Conservation (phyloP, 2,329 filamentous ascomycete species). For the Aspergillus hiratsukae region DNA sequence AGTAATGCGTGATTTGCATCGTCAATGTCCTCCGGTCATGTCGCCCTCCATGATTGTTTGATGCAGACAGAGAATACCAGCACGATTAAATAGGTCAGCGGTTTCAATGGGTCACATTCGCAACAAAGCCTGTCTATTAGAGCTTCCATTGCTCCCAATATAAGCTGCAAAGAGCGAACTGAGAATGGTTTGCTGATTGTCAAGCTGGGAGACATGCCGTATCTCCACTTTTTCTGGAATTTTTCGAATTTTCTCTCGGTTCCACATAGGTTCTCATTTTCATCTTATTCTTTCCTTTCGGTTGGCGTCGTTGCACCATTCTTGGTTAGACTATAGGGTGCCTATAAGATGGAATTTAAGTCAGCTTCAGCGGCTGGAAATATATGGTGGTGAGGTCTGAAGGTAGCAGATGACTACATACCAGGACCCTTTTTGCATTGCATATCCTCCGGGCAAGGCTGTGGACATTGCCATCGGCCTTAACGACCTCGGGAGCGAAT, state of each 20-base stretch:
- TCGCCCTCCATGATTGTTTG: neutral
- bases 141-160: neutral
- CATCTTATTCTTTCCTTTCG: slow-evolving; percentile 22
- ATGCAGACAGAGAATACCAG: neutral
- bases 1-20: neutral
- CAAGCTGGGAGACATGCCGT: neutral
- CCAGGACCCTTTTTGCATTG: slow-evolving; percentile 91
- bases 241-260: neutral
- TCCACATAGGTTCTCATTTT: neutral
- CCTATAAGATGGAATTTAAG: slow-evolving; percentile 39
- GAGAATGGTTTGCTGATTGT: neutral
- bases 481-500: slow-evolving; percentile 86
- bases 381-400: neutral
- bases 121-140: neutral
- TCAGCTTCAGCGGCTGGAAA: neutral
- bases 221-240: neutral
- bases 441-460: slow-evolving; percentile 93
- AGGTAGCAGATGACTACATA: slow-evolving; percentile 46
- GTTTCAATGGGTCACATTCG: neutral
- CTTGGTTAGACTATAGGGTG: slow-evolving; percentile 66
- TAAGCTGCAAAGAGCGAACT: neutral
- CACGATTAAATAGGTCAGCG: neutral
- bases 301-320: slow-evolving; percentile 59
- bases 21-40: neutral
- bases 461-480: slow-evolving; percentile 82